A percentile compares a stretch with the other conserved stretches of the same genome.
Evolutionary conservation across 2,329 filamentous ascomycete genomes (phyloP).

Genomic region (Epichloe gansuensis): DNA sequence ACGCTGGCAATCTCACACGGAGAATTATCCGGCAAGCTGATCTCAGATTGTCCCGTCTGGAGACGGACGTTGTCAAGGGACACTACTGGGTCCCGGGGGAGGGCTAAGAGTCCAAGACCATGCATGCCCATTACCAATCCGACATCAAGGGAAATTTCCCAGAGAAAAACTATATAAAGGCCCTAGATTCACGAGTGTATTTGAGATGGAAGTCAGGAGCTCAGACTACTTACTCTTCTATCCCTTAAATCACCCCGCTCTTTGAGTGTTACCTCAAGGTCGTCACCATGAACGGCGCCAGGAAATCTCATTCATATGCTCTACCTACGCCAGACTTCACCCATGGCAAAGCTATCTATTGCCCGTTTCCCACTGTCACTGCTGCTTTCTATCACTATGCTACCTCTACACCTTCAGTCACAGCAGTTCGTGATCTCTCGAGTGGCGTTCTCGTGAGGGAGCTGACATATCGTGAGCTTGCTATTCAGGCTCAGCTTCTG

Average conservation of each 20-base stretch:
- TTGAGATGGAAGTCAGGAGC: constrained; percentile 1
- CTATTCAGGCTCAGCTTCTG: constrained; percentile 27
- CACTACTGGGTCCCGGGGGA: neutral
- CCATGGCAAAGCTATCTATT: constrained; percentile 9
- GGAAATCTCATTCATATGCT: constrained; percentile 3
- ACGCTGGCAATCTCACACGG: constrained; percentile 7
- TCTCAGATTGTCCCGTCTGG: constrained; percentile 1
- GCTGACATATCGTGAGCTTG: constrained; percentile 33
- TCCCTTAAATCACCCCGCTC: neutral
- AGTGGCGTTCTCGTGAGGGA: constrained; percentile 12
- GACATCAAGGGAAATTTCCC: constrained; percentile 3
- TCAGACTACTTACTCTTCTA: constrained; percentile 1
- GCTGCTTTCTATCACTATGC: constrained; percentile 27
- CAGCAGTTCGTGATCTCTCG: constrained; percentile 26
- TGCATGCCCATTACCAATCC: neutral
- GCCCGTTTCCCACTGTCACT: constrained; percentile 26
- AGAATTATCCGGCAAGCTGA: constrained; percentile 7
- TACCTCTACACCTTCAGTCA: constrained; percentile 20
- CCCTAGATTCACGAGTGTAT: constrained; percentile 1
- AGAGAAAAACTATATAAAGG: constrained; percentile 10
- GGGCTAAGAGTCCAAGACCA: constrained; percentile 1
- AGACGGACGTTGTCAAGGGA: constrained; percentile 1
- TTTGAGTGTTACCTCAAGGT: constrained; percentile 2
- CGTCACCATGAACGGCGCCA: constrained; percentile 7
- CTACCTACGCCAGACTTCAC: constrained; percentile 7